Evolutionary conservation across 2,329 filamentous ascomycete genomes (phyloP), one percentile per base, ranked within the genome.

Genomic region (Verticillium longisporum): DNA sequence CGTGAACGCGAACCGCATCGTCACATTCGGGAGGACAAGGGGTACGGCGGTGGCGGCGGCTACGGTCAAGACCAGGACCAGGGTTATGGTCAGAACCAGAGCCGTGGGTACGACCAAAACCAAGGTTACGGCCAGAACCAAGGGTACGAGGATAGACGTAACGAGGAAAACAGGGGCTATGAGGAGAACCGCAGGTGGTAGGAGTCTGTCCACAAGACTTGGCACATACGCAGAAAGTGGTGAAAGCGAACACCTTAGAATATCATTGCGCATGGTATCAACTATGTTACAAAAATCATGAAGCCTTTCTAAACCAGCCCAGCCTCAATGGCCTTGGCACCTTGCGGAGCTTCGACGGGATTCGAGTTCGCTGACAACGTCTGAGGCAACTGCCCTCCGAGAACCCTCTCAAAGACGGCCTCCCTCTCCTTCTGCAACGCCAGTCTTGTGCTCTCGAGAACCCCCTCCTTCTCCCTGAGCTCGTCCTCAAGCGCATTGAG

Each of bases 391-490:
- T 36, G 32, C 13, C 31, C 32, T 6, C 15, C 14, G 18, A 58
- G 21, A 14, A 64, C 66, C 21, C 64, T 68, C 56, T 74, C 71
- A 62, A 83, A 81, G 1, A 79, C 76, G 1, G 70, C 65, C 61
- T 78, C 75, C 31, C 82, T 74, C 61, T 77, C 72, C 56, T 69
- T 73, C 63, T 84, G 82, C 54, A 83, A 65, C 45, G 73, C 73
- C 13, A 62, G 61, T 38, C 76, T 71, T 9, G 75, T 73, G 9
- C 64, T 58, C 36, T 74, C 69, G 59, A 79, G 67, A 26, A 69
- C 67, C 5, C 63, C 60, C 14, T 72, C 72, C 41, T 63, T 66
- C 21, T 60, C 61, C 54, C 61, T 61, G 33, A 81, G 60, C 58
- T 78, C 73, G 2, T 63, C 58, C 15, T 71, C 68, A 1, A 76